Percentiles rank a stretch among this genome's conserved stretches.
Evolutionary conservation across 768 basidiomycete species (phyloP).

Genomic region (Mycena sanguinolenta): DNA sequence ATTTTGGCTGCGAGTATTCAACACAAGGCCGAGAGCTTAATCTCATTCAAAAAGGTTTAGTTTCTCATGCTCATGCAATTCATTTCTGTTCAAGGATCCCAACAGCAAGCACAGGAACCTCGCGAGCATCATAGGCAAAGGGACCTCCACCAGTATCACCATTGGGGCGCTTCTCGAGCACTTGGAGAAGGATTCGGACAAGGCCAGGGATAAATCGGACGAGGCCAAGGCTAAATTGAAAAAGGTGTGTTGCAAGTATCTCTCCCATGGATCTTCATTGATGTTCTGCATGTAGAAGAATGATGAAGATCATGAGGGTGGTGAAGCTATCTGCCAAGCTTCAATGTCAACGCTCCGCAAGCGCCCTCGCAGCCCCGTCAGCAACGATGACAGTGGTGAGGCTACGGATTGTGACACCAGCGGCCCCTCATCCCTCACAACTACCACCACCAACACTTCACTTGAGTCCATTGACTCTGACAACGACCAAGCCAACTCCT

Average conservation of each 20-base stretch:
- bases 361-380: neutral
- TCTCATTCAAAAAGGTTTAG: conserved; percentile 28
- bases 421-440: neutral
- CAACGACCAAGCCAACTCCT: neutral
- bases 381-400: neutral
- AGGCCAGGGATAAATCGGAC: conserved; percentile 23
- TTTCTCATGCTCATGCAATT: neutral
- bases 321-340: conserved; percentile 6
- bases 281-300: neutral
- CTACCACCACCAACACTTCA: neutral
- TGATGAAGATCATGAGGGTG: conserved; percentile 5
- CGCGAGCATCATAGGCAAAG: neutral
- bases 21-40: conserved; percentile 18
- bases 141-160: neutral
- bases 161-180: conserved; percentile 19
- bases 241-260: conserved; percentile 22
- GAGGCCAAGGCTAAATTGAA: conserved; percentile 26
- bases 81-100: neutral
- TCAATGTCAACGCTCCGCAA: conserved; percentile 5
- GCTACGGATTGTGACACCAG: neutral
- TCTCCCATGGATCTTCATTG: neutral
- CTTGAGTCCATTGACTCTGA: conserved; percentile 5
- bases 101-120: conserved; percentile 8
- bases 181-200: conserved; percentile 19
- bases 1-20: conserved; percentile 2